Percentiles rank a stretch among this genome's conserved stretches.
phyloP scores from a whole-genome alignment of 495 filamentous ascomycete genomes.

The Xeromyces bisporus region DNA sequence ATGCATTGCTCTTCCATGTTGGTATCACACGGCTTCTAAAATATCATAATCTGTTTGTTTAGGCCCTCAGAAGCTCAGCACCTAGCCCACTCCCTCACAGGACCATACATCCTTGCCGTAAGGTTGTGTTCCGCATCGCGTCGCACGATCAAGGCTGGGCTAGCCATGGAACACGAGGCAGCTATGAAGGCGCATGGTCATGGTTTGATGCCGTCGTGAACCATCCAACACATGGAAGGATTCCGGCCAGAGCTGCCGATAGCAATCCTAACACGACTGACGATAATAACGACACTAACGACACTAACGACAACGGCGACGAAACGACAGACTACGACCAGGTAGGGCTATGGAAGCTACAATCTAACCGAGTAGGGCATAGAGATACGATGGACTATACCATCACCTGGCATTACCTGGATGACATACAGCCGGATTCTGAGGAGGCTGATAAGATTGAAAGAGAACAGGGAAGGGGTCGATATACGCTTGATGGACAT shows the following conservation, averaged over 20 bases:
- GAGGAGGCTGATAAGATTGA: constrained; percentile 23
- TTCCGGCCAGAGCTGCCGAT: constrained; percentile 6
- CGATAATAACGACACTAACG: constrained; percentile 5
- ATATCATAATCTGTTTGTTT: constrained; percentile 1
- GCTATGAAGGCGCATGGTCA: constrained; percentile 42
- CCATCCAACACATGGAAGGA: constrained; percentile 11
- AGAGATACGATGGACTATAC: constrained; percentile 18
- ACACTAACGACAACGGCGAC: no score
- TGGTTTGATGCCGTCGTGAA: constrained; percentile 52
- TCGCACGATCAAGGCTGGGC: constrained; percentile 55
- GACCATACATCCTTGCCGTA: constrained; percentile 24
- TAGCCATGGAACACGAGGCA: constrained; percentile 18
- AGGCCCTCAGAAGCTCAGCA: constrained; percentile 1
- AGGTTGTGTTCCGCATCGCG: constrained; percentile 46
- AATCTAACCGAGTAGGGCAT: constrained; percentile 32
- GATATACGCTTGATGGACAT: constrained; percentile 35
- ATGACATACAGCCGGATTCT: constrained; percentile 29
- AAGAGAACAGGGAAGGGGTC: constrained; percentile 30
- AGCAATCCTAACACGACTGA: constrained; percentile 1
- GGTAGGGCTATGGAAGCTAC: constrained; percentile 16
- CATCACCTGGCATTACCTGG: constrained; percentile 42
- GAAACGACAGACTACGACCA: not conserved
- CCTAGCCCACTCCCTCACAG: constrained; percentile 19
- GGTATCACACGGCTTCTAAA: no score
- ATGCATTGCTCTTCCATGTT: no score